These are phyloP conservation scores for Dysphania ambrosioides DNA, from an alignment of 148 eudicot species.

Conservation along the genomic window DNA sequence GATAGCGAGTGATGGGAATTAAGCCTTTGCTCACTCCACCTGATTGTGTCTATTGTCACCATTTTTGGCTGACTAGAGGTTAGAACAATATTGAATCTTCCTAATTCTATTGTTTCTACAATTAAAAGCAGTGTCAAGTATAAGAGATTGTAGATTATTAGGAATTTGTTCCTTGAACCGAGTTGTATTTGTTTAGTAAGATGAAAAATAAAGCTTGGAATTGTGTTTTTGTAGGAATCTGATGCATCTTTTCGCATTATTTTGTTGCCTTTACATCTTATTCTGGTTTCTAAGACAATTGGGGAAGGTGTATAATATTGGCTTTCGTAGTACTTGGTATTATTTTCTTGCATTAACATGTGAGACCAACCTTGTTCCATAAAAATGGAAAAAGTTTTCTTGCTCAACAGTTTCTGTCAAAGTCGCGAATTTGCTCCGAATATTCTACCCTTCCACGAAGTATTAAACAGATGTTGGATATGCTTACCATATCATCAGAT, in stretches of 20 bases:
- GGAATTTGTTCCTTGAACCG: conserved; percentile 7
- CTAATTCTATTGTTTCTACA: conserved; percentile 24
- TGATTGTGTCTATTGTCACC: conserved; percentile 11
- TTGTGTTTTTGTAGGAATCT: neutral
- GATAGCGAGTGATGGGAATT: conserved; percentile 15
- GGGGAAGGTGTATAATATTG: neutral
- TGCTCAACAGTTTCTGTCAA: too few species aligned
- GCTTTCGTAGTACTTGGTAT: too few species aligned
- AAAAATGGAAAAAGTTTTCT: too few species aligned
- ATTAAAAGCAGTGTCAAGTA: conserved; percentile 9
- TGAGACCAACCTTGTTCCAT: too few species aligned
- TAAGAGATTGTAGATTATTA: conserved; percentile 12
- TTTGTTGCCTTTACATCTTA: too few species aligned
- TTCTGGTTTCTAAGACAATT: neutral
- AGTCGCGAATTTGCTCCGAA: too few species aligned
- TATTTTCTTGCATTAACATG: too few species aligned
- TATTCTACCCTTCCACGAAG: too few species aligned
- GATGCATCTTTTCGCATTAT: neutral
- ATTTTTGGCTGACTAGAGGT: conserved; percentile 12
- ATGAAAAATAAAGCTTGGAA: conserved; percentile 21
- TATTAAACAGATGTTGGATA: too few species aligned
- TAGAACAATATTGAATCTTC: neutral
- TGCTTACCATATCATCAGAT: too few species aligned
- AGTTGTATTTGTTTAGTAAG: conserved; percentile 16
- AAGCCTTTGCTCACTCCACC: conserved; percentile 4